Base-by-base conservation (phyloP, 2,329 filamentous ascomycete species). In the Karstenula rhodostoma region DNA sequence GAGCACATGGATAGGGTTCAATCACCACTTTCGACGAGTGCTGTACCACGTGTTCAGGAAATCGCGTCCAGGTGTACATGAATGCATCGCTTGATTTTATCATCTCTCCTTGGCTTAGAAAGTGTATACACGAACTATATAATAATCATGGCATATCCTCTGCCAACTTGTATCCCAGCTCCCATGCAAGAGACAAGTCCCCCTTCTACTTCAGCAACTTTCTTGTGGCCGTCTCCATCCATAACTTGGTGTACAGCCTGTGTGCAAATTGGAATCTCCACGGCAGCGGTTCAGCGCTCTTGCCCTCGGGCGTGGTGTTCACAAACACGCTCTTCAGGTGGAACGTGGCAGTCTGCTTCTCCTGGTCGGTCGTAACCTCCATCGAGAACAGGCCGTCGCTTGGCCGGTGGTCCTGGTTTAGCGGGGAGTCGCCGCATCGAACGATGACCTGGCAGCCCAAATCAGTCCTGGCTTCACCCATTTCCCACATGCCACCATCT, bases 201-300 rank as follows among this genome's bases (percentile, higher is more conserved):
- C 5, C 23, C 40, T n/a, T 25, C 57, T 68, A 75, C 58, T 72
- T 73, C 63, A 78, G 56, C 64, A 79, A 52, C 52, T 76, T 78
- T 61, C 76, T 62, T 6, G 77, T 77, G 35, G 76, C 77, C 19
- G 76, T 76, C 66, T 79, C 77, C 77, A 79, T 78, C 77, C 76
- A 79, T 23, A 79, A 63, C 66, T 79, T 78, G 0, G 76, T 77
- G 44, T 79, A 79, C 66, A 72, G 66, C 43, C 73, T 66, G 62
- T 79, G 77, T 46, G 68, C 59, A 32, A 71, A 64, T 58, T 77
- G 70, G 49, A 79, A 72, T 7, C 56, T 60, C 67, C 63, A 67
- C 1, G 77, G 74, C 59, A 75, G 57, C 22, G 72, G 69, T 50
- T 66, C 57, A 1, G 61, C 42, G 25, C 64, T 60, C 61, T 73